These are phyloP conservation scores for Hypomyces rosellus DNA, from an alignment of 2,329 filamentous ascomycete species.

Conservation along the genomic window DNA sequence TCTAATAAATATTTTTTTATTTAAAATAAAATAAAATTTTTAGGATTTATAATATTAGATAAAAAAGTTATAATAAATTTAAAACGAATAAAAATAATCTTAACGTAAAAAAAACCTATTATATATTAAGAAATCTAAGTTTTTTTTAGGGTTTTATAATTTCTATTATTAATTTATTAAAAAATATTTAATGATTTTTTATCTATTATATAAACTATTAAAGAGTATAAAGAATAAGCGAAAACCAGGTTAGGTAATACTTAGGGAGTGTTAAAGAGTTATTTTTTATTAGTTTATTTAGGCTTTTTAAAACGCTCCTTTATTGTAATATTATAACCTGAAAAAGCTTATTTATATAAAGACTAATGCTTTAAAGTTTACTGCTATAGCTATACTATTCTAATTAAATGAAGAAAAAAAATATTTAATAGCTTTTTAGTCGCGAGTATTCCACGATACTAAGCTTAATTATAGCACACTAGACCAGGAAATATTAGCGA, in stretches of 20 bases:
- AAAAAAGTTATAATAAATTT: not conserved
- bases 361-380: not conserved
- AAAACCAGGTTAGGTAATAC: too few species aligned
- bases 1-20: not conserved
- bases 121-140: too few species aligned
- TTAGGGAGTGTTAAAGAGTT: too few species aligned
- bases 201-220: too few species aligned
- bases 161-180: not conserved
- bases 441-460: not conserved
- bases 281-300: too few species aligned
- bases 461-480: not conserved
- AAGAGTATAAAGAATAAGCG: too few species aligned
- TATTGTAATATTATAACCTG: not conserved
- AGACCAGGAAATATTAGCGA: not conserved
- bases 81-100: not conserved
- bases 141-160: not conserved
- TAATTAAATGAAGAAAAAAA: not conserved
- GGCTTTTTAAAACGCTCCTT: too few species aligned
- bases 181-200: not conserved
- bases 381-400: not conserved
- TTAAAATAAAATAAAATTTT: not conserved
- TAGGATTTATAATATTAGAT: not conserved
- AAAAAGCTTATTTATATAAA: not conserved
- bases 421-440: not conserved
- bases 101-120: too few species aligned